Evolutionary conservation across 176 grass and related monocot species (phyloP), one percentile per base, ranked within the genome.

Genomic region (Canna indica): DNA sequence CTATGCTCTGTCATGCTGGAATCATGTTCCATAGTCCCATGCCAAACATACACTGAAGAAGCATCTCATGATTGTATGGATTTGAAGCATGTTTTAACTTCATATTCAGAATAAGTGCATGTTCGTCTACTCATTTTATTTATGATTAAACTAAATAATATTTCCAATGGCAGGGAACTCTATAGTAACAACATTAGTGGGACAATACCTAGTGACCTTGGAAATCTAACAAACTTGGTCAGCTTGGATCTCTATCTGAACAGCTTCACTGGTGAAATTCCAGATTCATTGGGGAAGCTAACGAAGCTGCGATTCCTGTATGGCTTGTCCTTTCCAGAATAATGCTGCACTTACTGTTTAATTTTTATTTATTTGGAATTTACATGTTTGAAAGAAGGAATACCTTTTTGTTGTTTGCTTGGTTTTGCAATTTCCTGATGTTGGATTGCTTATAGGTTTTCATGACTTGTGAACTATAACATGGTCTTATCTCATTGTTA

Each of bases 251-350:
- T 66, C 24, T 66, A 66, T 15, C 35, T 66, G 4, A 66, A 66
- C 35, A 66, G 35, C 63, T 66, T 66, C 63, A 34, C 63, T 39
- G 63, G 63, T 38, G 63, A 38, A 66, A 66, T 66, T 66, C 63
- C 63, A n/a, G 63, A 66, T 39, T 66, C 63, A n/a, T 39, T 66
- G 22, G 63, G 63, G 63, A 66, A 66, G 63, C 20, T 66, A 66
- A 66, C 63, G 18, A 66, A 66, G 35, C 20, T 66, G 63, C 63
- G 63, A 18, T 66, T 66, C 35, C 63, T 39, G 63, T 66, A 66
- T 39, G 34, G 24, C 35, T 39, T 66, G 22, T 66, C n/a, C 35
- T 39, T 14, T 24, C 63, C 17, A 17, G 14, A 34, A 30, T 34
- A 63, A 25, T n/a, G 50, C 6, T 54, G 2, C 27, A 30, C 58